These are phyloP conservation scores for Globisporangium polare DNA, from an alignment of 352 stramenopile species.

Conservation along the genomic window DNA sequence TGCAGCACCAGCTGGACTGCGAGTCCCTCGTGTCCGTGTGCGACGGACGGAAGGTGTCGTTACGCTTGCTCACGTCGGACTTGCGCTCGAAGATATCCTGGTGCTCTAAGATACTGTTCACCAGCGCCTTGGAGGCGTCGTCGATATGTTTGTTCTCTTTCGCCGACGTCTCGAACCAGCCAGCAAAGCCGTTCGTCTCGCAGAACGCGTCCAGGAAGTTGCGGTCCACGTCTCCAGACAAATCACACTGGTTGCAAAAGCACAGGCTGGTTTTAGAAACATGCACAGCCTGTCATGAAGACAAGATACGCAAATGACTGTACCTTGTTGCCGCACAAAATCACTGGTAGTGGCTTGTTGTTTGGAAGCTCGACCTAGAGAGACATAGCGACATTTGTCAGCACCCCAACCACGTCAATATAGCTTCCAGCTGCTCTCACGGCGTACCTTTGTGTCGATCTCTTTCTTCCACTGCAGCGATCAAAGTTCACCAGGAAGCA, in stretches of 20 bases:
- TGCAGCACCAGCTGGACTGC: constrained; percentile 80
- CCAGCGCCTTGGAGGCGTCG: constrained; percentile 78
- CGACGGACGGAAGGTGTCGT: constrained; percentile 75
- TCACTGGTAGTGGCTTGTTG: constrained; percentile 86
- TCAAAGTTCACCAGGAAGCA: background rate
- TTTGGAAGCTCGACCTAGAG: constrained; percentile 83
- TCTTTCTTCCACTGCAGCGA: constrained; percentile 90
- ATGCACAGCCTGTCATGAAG: background rate
- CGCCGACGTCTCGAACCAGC: constrained; percentile 92
- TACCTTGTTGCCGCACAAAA: constrained; percentile 93
- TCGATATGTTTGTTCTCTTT: constrained; percentile 93
- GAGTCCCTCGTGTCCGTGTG: constrained; percentile 34
- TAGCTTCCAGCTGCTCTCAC: background rate
- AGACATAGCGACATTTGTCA: background rate
- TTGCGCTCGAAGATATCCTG: constrained; percentile 87
- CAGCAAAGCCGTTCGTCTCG: constrained; percentile 87
- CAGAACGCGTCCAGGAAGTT: constrained; percentile 86
- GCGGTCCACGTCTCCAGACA: constrained; percentile 72
- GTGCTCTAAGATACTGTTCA: constrained; percentile 76
- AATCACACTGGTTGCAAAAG: constrained; percentile 57
- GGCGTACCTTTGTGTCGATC: constrained; percentile 86
- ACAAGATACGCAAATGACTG: too few species aligned
- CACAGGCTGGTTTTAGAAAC: background rate
- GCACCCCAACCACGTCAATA: background rate
- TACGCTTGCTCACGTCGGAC: constrained; percentile 59